Percentiles rank a stretch among this genome's conserved stretches.
phyloP scores from a whole-genome alignment of 83 land plant genomes.

The Thuja plicata region DNA sequence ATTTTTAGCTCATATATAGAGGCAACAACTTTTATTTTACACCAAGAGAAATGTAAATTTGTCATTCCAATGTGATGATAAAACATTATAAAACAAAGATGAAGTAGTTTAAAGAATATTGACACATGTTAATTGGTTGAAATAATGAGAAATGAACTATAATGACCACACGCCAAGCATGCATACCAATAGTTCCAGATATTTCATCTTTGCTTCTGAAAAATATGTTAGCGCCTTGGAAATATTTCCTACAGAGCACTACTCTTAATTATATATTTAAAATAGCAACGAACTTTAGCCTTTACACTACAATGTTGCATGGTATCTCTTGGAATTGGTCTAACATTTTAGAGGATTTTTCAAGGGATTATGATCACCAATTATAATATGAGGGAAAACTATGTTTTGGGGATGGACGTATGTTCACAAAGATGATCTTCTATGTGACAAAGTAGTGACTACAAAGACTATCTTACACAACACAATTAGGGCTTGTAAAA shows the following conservation, averaged over 20 bases:
- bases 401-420: too few species aligned
- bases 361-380: too few species aligned
- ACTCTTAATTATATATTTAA: background rate
- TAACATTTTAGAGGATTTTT: too few species aligned
- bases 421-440: too few species aligned
- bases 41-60: background rate
- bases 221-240: background rate
- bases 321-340: too few species aligned
- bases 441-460: too few species aligned
- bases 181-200: background rate
- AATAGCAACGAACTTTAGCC: too few species aligned
- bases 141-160: background rate
- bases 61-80: background rate
- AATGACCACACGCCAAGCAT: background rate
- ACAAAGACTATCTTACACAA: too few species aligned
- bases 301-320: too few species aligned
- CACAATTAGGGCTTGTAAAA: too few species aligned
- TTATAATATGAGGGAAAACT: too few species aligned
- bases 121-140: background rate
- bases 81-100: background rate
- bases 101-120: background rate
- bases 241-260: background rate
- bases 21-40: background rate
- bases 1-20: background rate
- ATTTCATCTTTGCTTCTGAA: background rate